Evolutionary conservation across 495 filamentous ascomycete genomes (phyloP).

Genomic region (Elasticomyces elasticus): DNA sequence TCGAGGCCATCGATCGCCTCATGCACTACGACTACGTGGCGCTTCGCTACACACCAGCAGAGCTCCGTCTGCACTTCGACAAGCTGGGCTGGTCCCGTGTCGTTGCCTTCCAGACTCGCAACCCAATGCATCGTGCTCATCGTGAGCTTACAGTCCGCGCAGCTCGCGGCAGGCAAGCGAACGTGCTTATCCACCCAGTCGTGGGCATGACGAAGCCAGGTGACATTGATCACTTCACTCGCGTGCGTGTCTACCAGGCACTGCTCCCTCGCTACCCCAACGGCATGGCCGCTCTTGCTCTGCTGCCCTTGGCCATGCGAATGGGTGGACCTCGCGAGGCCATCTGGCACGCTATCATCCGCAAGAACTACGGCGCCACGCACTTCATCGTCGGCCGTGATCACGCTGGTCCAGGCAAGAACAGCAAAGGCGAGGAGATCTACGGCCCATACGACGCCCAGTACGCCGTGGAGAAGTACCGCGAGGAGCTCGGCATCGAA

Average conservation of each 20-base stretch:
- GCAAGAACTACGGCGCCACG: conserved; percentile 97
- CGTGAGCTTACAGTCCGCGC: conserved; percentile 94
- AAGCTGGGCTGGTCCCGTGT: conserved; percentile 96
- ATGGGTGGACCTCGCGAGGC: conserved; percentile 98
- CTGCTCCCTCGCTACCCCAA: conserved; percentile 96
- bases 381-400: conserved; percentile 99
- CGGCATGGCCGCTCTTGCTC: conserved; percentile 95
- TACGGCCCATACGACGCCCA: conserved; percentile 99
- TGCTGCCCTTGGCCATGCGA: conserved; percentile 92
- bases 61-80: conserved; percentile 92
- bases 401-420: conserved; percentile 93
- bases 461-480: conserved; percentile 93
- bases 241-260: conserved; percentile 95
- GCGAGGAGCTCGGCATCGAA: conserved; percentile 90
- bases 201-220: conserved; percentile 97
- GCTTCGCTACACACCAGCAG: conserved; percentile 88
- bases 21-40: conserved; percentile 99
- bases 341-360: conserved; percentile 99
- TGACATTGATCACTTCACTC: conserved; percentile 99
- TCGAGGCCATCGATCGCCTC: conserved; percentile 85
- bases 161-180: conserved; percentile 87
- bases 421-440: conserved; percentile 91
- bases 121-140: conserved; percentile 98
- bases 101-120: conserved; percentile 97
- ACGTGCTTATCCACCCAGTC: conserved; percentile 97